Percentiles rank a stretch among this genome's conserved stretches.
phyloP scores from a whole-genome alignment of 306 rosid species.

The Vigna nakashimae region DNA sequence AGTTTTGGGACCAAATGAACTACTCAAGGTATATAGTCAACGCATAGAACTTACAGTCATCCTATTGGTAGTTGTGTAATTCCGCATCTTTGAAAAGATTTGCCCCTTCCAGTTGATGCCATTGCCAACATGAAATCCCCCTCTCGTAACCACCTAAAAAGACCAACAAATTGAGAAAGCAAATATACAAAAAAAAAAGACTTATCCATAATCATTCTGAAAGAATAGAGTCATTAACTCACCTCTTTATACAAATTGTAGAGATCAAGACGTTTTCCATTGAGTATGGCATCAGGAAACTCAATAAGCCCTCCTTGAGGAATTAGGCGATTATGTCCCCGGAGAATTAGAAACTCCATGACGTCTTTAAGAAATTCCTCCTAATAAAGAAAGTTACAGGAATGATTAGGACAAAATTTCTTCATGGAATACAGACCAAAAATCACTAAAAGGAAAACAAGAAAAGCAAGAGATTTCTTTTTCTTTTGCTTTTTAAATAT shows the following conservation, averaged over 20 bases:
- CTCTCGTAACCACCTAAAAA: slow-evolving; percentile 92
- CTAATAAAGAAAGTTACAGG: slow-evolving; percentile 47
- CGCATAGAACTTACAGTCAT: slow-evolving; percentile 81
- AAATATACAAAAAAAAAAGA: slow-evolving; percentile 13
- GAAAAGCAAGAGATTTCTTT: not conserved
- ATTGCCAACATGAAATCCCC: slow-evolving; percentile 99
- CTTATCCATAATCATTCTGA: slow-evolving; percentile 17
- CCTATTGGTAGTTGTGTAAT: slow-evolving; percentile 95
- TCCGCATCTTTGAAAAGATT: slow-evolving; percentile 98
- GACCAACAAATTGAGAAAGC: slow-evolving; percentile 43
- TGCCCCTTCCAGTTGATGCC: slow-evolving; percentile 99
- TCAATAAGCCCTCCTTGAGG: slow-evolving; percentile 94
- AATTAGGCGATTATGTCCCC: slow-evolving; percentile 89
- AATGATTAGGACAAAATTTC: slow-evolving; percentile 14
- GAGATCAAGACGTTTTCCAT: slow-evolving; percentile 98
- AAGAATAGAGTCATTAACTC: slow-evolving; percentile 31
- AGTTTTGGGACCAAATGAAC: slow-evolving; percentile 6
- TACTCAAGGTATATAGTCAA: slow-evolving; percentile 17
- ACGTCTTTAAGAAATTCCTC: slow-evolving; percentile 98
- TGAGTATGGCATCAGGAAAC: slow-evolving; percentile 99
- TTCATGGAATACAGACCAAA: slow-evolving; percentile 7
- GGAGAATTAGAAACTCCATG: slow-evolving; percentile 90
- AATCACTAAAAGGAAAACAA: not conserved
- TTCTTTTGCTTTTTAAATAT: not conserved
- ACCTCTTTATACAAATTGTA: slow-evolving; percentile 98